Evolutionary conservation across 2,329 filamentous ascomycete genomes (phyloP).

Genomic region (Penicillium palitans): DNA sequence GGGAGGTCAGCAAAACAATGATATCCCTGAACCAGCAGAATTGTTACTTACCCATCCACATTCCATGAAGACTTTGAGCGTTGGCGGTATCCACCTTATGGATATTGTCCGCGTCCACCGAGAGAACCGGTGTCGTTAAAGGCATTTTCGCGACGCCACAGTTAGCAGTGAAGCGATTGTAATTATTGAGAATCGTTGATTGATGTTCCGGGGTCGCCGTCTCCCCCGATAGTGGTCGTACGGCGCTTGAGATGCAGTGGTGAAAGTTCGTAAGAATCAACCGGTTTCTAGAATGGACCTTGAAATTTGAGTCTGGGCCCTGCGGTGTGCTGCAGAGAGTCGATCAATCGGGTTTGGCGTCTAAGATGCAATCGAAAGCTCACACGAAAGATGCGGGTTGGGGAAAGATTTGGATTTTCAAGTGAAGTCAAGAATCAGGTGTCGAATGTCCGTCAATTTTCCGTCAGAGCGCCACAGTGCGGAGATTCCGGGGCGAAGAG

Average conservation of each 20-base stretch:
- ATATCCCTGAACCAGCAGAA: not conserved
- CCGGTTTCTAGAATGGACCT: conserved; percentile 10
- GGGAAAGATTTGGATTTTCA: conserved; percentile 3
- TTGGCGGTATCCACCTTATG: conserved; percentile 93
- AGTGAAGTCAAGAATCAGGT: conserved; percentile 11
- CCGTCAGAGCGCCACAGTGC: conserved; percentile 23
- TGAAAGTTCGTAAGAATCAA: conserved; percentile 21
- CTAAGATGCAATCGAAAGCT: conserved; percentile 21
- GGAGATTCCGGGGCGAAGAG: conserved; percentile 12
- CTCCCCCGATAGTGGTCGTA: conserved; percentile 46
- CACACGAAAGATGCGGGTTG: conserved; percentile 9
- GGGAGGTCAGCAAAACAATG: not conserved
- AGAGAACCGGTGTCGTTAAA: conserved; percentile 82
- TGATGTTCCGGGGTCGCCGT: conserved; percentile 44
- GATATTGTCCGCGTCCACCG: conserved; percentile 87
- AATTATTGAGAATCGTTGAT: conserved; percentile 6
- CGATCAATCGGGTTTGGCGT: conserved; percentile 21
- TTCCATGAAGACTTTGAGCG: conserved; percentile 88
- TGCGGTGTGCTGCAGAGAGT: conserved; percentile 22
- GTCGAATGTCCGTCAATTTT: conserved; percentile 15
- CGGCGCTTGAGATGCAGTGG: conserved; percentile 36
- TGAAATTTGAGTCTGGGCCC: conserved; percentile 17
- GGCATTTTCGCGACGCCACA: conserved; percentile 63
- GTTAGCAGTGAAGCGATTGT: conserved; percentile 16
- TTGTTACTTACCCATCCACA: conserved; percentile 83